Conservation (phyloP, 1,139 yeast genomes). For the Waltiozyma solani region DNA sequence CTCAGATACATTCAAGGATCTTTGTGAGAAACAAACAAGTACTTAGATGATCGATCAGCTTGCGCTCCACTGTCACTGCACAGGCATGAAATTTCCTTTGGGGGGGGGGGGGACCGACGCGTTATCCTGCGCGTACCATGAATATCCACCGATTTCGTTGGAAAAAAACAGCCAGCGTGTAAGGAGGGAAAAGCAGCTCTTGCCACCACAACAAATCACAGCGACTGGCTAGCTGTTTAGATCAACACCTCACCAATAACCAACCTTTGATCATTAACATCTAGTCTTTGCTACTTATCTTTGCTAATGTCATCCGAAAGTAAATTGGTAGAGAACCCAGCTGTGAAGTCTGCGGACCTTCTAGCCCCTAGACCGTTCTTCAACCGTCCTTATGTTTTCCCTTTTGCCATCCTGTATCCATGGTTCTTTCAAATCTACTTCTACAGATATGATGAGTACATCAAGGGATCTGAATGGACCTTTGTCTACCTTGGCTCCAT, state of each 20-base stretch:
- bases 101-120: too few relatives aligned
- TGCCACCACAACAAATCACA: too few relatives aligned
- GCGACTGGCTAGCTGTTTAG: too few relatives aligned
- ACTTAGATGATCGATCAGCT: too few relatives aligned
- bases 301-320: neutral
- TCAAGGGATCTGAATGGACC: conserved; percentile 74
- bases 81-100: too few relatives aligned
- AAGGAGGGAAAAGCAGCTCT: too few relatives aligned
- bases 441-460: conserved; percentile 66
- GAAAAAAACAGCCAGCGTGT: too few relatives aligned
- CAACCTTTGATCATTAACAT: neutral
- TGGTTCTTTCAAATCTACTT: conserved; percentile 56
- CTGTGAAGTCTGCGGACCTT: conserved; percentile 36
- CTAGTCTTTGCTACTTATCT: neutral
- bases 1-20: too few relatives aligned
- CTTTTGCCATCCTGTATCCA: conserved; percentile 76
- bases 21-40: too few relatives aligned
- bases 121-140: too few relatives aligned
- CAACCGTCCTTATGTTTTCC: conserved; percentile 75
- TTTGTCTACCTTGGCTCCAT: conserved; percentile 75
- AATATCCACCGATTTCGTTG: too few relatives aligned
- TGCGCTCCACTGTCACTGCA: too few relatives aligned
- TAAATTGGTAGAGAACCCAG: conserved; percentile 25
- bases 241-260: neutral
- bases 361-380: conserved; percentile 57